Percentiles rank a stretch among this genome's conserved stretches.
phyloP scores from a whole-genome alignment of 352 stramenopile genomes.

The Phytopythium boreale region DNA sequence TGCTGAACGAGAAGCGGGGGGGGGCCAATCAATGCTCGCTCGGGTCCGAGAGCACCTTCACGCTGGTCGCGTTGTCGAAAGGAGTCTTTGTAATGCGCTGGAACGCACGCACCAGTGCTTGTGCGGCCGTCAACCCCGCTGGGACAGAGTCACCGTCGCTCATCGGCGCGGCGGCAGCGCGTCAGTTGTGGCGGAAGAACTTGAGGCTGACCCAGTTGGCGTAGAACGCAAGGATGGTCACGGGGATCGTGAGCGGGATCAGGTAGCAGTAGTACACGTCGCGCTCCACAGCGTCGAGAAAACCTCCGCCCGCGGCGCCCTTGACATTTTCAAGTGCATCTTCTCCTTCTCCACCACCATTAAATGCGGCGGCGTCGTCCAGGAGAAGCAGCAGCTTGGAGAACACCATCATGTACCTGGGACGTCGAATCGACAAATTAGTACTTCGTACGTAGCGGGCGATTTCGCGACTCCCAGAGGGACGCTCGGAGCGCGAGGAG shows the following conservation, averaged over 20 bases:
- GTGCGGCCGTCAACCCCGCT: neutral
- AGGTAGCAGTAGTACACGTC: slow-evolving; percentile 84
- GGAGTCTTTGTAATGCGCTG: too few relatives aligned
- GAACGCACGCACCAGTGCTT: neutral
- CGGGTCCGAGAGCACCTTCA: too few relatives aligned
- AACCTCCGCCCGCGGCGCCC: neutral
- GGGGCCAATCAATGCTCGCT: too few relatives aligned
- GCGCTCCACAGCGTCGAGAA: slow-evolving; percentile 44
- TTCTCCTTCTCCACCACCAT: neutral
- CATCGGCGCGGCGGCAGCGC: too few relatives aligned
- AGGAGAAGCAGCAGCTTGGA: slow-evolving; percentile 48
- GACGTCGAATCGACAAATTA: neutral
- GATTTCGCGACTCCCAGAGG: neutral
- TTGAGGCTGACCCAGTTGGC: slow-evolving; percentile 85
- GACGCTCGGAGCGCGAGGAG: neutral
- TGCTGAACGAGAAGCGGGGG: too few relatives aligned
- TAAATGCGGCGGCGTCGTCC: slow-evolving; percentile 1
- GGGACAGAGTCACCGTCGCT: neutral
- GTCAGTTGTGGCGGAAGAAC: slow-evolving; percentile 82
- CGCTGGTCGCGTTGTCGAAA: too few relatives aligned
- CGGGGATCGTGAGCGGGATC: slow-evolving; percentile 70
- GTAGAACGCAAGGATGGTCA: slow-evolving; percentile 76
- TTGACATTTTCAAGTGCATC: slow-evolving; percentile 5
- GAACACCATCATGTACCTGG: slow-evolving; percentile 74
- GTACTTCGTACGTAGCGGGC: neutral